phyloP scores from a whole-genome alignment of 73 alveolate genomes.

The Stentor roeselii region DNA sequence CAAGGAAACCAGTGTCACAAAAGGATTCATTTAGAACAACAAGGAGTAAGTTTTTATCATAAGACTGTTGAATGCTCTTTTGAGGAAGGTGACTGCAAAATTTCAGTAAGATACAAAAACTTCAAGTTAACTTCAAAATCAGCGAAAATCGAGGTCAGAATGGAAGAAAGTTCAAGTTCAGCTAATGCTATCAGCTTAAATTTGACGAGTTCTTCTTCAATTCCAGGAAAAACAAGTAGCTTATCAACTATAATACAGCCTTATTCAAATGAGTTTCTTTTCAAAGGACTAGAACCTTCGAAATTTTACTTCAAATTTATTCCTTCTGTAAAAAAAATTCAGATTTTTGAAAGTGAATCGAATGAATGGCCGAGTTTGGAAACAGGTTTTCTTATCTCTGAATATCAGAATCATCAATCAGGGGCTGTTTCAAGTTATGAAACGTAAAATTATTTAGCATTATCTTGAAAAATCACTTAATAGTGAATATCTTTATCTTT shows the following conservation, averaged over 20 bases:
- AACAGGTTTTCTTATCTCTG: neutral
- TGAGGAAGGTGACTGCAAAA: too few relatives aligned
- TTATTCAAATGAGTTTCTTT: neutral
- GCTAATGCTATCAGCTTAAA: neutral
- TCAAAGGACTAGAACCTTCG: neutral
- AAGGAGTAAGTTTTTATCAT: too few relatives aligned
- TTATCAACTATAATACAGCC: neutral
- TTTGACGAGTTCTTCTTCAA: neutral
- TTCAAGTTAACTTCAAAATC: too few relatives aligned
- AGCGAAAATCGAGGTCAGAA: too few relatives aligned
- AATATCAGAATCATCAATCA: too few relatives aligned
- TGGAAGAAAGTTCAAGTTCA: neutral
- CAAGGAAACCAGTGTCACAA: too few relatives aligned
- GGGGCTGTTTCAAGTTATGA: neutral
- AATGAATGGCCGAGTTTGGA: neutral
- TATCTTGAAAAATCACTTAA: too few relatives aligned
- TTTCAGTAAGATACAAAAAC: too few relatives aligned
- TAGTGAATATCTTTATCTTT: neutral
- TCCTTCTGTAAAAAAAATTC: neutral
- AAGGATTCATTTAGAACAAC: too few relatives aligned
- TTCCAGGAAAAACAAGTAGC: neutral
- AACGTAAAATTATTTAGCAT: neutral
- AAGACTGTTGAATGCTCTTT: too few relatives aligned
- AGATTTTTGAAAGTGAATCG: neutral
- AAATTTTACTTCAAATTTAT: too few relatives aligned